Evolutionary conservation across 192 early-diverging fungal species (phyloP).

Genomic region (Linnemannia exigua): DNA sequence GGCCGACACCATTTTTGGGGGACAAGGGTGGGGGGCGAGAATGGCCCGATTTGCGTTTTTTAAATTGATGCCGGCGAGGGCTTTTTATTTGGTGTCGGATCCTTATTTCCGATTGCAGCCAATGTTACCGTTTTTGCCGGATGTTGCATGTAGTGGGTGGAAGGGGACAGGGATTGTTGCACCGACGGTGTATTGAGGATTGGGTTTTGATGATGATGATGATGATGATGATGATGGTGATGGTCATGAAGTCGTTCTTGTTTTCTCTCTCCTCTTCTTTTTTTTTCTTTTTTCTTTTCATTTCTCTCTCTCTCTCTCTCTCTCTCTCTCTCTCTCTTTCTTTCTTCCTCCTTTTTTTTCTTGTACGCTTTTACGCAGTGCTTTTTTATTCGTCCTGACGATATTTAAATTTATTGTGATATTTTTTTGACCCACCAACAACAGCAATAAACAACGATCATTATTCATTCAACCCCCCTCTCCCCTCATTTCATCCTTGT

Average conservation of each 20-base stretch:
- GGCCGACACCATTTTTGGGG: constrained; percentile 6
- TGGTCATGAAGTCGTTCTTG: not conserved
- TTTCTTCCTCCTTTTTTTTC: not conserved
- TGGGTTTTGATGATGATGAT: not conserved
- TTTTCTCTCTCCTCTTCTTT: not conserved
- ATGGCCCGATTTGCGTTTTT: constrained; percentile 5
- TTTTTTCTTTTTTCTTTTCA: not conserved
- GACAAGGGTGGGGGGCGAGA: not conserved
- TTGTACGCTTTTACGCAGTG: no score
- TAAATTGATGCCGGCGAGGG: not conserved
- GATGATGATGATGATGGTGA: not conserved
- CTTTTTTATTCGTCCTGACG: no score
- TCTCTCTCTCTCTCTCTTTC: not conserved
- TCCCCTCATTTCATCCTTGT: no score
- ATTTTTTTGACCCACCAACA: no score
- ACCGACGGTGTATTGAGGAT: no score
- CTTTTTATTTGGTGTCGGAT: constrained; percentile 12
- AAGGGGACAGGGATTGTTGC: no score
- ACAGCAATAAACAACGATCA: no score
- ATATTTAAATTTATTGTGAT: no score
- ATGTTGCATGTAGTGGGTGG: not conserved
- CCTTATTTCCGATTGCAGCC: not conserved
- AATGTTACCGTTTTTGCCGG: constrained; percentile 6
- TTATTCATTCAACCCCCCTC: no score
- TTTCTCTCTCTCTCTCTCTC: not conserved